phyloP scores from a whole-genome alignment of 176 grass and related monocot genomes.

The Zoysia japonica region DNA sequence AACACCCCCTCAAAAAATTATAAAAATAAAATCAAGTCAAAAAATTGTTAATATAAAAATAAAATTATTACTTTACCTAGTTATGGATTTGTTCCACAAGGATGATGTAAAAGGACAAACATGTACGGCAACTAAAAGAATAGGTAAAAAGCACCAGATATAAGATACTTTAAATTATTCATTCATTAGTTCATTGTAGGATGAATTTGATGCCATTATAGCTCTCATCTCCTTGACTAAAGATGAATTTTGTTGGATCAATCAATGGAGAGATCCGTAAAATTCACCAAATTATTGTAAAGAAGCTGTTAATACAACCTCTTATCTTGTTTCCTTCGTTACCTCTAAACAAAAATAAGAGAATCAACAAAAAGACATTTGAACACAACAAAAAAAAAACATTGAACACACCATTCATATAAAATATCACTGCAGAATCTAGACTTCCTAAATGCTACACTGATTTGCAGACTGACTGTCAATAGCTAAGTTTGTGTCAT shows the following conservation, averaged over 20 bases:
- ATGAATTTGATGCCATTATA: slow-evolving; percentile 78
- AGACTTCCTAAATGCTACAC: neutral
- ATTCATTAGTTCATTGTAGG: slow-evolving; percentile 2
- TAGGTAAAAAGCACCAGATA: too few species aligned
- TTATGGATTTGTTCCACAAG: too few species aligned
- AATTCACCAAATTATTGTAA: slow-evolving; percentile 25
- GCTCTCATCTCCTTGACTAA: slow-evolving; percentile 40
- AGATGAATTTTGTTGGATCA: slow-evolving; percentile 70
- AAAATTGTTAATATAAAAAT: too few species aligned
- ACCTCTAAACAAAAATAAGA: neutral
- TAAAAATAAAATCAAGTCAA: too few species aligned
- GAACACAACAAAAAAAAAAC: neutral
- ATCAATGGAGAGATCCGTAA: slow-evolving; percentile 72
- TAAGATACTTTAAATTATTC: too few species aligned
- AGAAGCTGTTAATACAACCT: neutral
- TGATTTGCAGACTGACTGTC: neutral
- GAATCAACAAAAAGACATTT: neutral
- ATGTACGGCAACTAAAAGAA: too few species aligned
- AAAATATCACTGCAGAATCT: neutral
- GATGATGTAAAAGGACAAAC: too few species aligned
- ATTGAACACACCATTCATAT: slow-evolving; percentile 10
- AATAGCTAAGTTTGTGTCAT: neutral
- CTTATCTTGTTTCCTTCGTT: slow-evolving; percentile 8
- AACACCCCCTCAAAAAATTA: too few species aligned
- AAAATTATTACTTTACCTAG: too few species aligned